Base-by-base conservation (phyloP, 805 yeast genomes). In the Saccharomycopsis vini region DNA sequence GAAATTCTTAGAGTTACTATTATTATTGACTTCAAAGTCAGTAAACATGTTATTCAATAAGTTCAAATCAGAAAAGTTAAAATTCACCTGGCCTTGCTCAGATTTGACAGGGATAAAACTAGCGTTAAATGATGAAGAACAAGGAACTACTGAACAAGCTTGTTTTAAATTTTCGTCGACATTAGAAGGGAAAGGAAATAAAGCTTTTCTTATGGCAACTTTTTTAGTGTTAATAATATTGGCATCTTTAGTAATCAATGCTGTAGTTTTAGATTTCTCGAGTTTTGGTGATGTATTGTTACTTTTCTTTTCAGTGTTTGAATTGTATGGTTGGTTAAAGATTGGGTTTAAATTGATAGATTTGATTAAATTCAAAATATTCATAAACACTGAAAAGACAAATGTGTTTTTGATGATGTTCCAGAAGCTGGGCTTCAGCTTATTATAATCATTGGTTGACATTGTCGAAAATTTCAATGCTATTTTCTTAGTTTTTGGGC, bases 91-190 rank as follows among this genome's bases (percentile, higher is more conserved):
- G 21, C 47, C 46, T 10, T 44, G 45, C 15, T 48, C 50, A 22
- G 32, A n/a, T 24, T 45, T 48, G 26, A 45, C 20, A n/a, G 51
- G 45, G 12, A 48, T 33, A 29, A 45, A 48, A 21, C 50, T 3
- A 12, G 50, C 47, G 24, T 42, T 43, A 21, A 31, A 48, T 10
- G 49, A 42, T 13, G 50, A 43, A 3, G 45, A 40, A 26, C 51
- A 48, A 4, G 51, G 49, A 20, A 39, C 40, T 10, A 45, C 49
- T 5, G 49, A 42, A n/a, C 47, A 35, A 19, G 36, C 30, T 10
- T 18, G 36, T 9, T 30, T 24, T 15, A 47, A 35, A 13, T 29
- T 20, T 3, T 6, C 9, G 39, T 48, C 51, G 16, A 48, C 42
- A 10, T 18, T 36, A 16, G 32, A 30, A 18, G 16, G 32, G 18